Percentiles rank a stretch among this genome's conserved stretches.
Evolutionary conservation across 129 eudicot genomes (phyloP).

Genomic region (Centaurea solstitialis): DNA sequence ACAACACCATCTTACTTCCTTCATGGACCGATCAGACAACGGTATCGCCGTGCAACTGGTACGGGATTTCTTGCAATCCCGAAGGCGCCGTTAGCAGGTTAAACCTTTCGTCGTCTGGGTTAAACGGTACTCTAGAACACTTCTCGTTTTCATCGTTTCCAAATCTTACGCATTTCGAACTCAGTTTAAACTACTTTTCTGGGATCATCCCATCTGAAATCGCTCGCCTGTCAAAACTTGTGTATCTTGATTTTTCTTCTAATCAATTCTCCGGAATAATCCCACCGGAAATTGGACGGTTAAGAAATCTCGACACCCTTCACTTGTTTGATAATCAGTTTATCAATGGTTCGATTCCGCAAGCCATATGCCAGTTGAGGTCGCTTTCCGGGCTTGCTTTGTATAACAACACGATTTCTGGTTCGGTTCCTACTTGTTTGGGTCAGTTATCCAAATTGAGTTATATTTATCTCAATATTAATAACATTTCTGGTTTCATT

Average conservation of each 20-base stretch:
- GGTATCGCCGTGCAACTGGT: conserved; percentile 32
- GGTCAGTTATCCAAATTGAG: conserved; percentile 4
- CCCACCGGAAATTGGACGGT: conserved; percentile 35
- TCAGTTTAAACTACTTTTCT: conserved; percentile 15
- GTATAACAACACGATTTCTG: conserved; percentile 11
- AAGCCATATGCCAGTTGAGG: conserved; percentile 3
- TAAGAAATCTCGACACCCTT: conserved; percentile 14
- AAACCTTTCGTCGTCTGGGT: conserved; percentile 6
- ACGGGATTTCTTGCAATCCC: conserved; percentile 35
- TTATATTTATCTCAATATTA: neutral
- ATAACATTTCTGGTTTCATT: conserved; percentile 1
- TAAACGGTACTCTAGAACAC: conserved; percentile 21
- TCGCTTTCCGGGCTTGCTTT: conserved; percentile 3
- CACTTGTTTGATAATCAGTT: conserved; percentile 5
- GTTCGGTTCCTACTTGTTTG: conserved; percentile 9
- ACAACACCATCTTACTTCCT: neutral
- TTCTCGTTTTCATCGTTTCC: conserved; percentile 29
- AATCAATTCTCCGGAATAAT: conserved; percentile 32
- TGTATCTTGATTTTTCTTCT: conserved; percentile 16
- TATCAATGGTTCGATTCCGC: conserved; percentile 22
- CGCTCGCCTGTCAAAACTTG: conserved; percentile 10
- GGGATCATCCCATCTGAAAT: conserved; percentile 28
- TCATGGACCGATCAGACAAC: conserved; percentile 22
- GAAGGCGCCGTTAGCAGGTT: conserved; percentile 11
- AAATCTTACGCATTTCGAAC: conserved; percentile 22